Percentiles rank a stretch among this genome's conserved stretches.
Conservation (phyloP, 768 basidiomycete species). For the Rossbeevera mucosa region DNA sequence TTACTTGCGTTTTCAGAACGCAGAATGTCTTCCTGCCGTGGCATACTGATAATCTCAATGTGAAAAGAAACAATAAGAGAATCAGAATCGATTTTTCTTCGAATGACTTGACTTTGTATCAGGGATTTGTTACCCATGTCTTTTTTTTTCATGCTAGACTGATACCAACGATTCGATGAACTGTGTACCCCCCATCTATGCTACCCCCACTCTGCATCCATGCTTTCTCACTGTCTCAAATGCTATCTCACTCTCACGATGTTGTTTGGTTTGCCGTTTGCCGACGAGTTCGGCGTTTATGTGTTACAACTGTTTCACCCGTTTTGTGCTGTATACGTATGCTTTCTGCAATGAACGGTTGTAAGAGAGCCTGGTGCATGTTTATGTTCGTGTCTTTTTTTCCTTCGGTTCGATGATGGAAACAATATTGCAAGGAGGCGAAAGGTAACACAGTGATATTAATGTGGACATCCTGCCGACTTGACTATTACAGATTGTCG, state of each 20-base stretch:
- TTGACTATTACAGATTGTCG: background rate
- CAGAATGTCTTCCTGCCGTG: constrained; percentile 14
- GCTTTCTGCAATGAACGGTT: background rate
- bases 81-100: background rate
- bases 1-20: constrained; percentile 14
- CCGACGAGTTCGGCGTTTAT: background rate
- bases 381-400: background rate
- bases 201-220: background rate
- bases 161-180: background rate
- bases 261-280: background rate
- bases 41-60: constrained; percentile 15
- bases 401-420: background rate
- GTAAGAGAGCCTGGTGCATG: background rate
- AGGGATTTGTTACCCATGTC: background rate
- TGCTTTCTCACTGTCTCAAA: constrained; percentile 1
- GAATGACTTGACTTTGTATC: background rate
- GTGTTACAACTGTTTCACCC: background rate
- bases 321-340: background rate
- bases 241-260: background rate
- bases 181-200: constrained; percentile 1
- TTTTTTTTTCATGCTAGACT: background rate
- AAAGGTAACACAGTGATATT: background rate
- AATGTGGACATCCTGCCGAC: background rate
- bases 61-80: constrained; percentile 3
- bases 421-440: background rate